Evolutionary conservation across 2,329 filamentous ascomycete genomes (phyloP).

Genomic region (Ascomycota sp.): DNA sequence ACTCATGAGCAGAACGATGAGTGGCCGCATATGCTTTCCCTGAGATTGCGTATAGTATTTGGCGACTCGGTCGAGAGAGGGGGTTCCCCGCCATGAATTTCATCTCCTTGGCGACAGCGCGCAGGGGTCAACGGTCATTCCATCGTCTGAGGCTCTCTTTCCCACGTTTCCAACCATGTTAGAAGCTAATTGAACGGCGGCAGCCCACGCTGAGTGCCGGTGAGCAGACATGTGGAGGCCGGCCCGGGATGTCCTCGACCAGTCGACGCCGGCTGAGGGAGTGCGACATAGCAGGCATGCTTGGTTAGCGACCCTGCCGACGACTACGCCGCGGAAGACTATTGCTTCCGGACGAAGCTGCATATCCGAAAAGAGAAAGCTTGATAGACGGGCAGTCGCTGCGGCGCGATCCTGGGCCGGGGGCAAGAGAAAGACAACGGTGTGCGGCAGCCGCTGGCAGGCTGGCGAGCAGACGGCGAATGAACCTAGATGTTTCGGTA

Average conservation of each 20-base stretch:
- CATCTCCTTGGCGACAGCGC: conserved; percentile 88
- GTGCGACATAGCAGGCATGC: conserved; percentile 12
- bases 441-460: no score
- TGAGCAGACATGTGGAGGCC: conserved; percentile 22
- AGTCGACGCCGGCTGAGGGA: conserved; percentile 10
- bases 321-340: conserved; percentile 21
- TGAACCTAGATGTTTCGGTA: no score
- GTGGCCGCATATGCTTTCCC: conserved; percentile 87
- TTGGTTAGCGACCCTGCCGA: conserved; percentile 8
- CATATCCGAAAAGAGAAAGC: conserved; percentile 16
- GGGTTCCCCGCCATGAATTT: conserved; percentile 89
- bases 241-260: conserved; percentile 10
- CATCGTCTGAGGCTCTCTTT: conserved; percentile 37
- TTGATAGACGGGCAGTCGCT: neutral
- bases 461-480: no score
- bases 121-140: conserved; percentile 65
- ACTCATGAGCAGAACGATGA: conserved; percentile 92
- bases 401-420: no score
- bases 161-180: conserved; percentile 52
- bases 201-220: conserved; percentile 48
- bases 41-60: conserved; percentile 97
- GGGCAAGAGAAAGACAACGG: no score
- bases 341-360: conserved; percentile 33
- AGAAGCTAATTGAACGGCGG: conserved; percentile 49
- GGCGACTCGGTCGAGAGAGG: conserved; percentile 79